These are phyloP conservation scores for Albugo laibachii DNA, from an alignment of 352 stramenopile species.

Conservation along the genomic window DNA sequence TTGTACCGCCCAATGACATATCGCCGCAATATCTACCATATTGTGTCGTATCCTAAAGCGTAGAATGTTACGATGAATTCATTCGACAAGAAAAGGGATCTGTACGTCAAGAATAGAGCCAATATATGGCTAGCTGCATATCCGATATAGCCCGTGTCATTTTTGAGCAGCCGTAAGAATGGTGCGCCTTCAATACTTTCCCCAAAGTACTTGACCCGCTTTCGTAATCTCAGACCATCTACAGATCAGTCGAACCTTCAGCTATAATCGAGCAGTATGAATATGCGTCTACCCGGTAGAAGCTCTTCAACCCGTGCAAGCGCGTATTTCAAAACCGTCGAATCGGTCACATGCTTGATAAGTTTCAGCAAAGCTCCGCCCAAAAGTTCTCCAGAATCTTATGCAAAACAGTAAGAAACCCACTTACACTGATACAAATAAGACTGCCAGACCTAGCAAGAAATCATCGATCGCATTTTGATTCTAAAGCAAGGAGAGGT, in stretches of 20 bases:
- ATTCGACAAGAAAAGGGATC: background rate
- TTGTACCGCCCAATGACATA: constrained; percentile 64
- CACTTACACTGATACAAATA: background rate
- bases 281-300: constrained; percentile 23
- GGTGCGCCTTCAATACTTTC: constrained; percentile 52
- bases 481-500: constrained; percentile 8
- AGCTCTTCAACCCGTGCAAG: constrained; percentile 75
- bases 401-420: constrained; percentile 5
- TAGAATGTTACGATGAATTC: background rate
- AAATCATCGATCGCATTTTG: constrained; percentile 54
- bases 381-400: constrained; percentile 40
- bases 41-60: constrained; percentile 34
- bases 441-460: constrained; percentile 13
- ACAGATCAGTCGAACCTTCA: constrained; percentile 1
- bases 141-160: constrained; percentile 71
- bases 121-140: constrained; percentile 60
- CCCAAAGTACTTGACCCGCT: constrained; percentile 60
- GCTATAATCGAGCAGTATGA: background rate
- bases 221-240: constrained; percentile 63
- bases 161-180: constrained; percentile 68
- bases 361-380: constrained; percentile 56
- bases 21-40: constrained; percentile 55
- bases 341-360: constrained; percentile 77
- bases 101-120: constrained; percentile 65
- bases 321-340: constrained; percentile 72